Evolutionary conservation across 441 rosid species (phyloP).

Genomic region (Bocquillonia castaneifolia): DNA sequence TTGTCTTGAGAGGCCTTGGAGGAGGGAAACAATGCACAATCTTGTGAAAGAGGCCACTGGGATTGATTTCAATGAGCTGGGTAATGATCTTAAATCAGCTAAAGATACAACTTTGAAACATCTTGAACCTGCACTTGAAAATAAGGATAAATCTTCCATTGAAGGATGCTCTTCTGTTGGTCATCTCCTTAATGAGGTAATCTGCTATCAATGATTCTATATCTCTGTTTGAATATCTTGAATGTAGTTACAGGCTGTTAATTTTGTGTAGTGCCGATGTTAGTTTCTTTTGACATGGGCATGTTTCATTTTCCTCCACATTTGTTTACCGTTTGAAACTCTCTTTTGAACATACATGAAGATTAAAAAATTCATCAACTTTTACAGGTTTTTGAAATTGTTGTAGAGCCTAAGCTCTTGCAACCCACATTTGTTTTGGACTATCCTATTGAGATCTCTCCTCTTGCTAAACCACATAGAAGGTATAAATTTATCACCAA

Average conservation of each 20-base stretch:
- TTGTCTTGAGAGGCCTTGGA: constrained; percentile 83
- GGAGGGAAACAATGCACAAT: constrained; percentile 94
- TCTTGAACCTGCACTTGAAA: constrained; percentile 51
- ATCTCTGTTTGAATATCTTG: neutral
- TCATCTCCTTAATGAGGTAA: constrained; percentile 83
- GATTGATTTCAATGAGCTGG: constrained; percentile 55
- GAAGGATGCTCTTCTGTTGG: constrained; percentile 72
- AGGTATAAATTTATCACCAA: constrained; percentile 38
- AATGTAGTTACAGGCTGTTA: constrained; percentile 6
- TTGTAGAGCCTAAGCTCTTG: constrained; percentile 81
- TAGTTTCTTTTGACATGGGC: neutral
- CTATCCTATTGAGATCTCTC: constrained; percentile 93
- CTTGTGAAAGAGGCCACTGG: constrained; percentile 80
- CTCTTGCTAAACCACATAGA: constrained; percentile 89
- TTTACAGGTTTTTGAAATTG: constrained; percentile 76
- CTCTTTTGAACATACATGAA: neutral
- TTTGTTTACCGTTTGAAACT: constrained; percentile 4
- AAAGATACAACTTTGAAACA: constrained; percentile 55
- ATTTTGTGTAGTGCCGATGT: neutral
- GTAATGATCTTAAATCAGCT: constrained; percentile 53
- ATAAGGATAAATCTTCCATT: constrained; percentile 65
- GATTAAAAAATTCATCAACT: constrained; percentile 9
- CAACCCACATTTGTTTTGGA: constrained; percentile 96
- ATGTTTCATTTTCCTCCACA: neutral
- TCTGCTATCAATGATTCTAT: neutral